Percentiles rank a stretch among this genome's conserved stretches.
These are phyloP conservation scores for Aspergillus ostianus DNA, from an alignment of 495 filamentous ascomycete species.

Conservation along the genomic window DNA sequence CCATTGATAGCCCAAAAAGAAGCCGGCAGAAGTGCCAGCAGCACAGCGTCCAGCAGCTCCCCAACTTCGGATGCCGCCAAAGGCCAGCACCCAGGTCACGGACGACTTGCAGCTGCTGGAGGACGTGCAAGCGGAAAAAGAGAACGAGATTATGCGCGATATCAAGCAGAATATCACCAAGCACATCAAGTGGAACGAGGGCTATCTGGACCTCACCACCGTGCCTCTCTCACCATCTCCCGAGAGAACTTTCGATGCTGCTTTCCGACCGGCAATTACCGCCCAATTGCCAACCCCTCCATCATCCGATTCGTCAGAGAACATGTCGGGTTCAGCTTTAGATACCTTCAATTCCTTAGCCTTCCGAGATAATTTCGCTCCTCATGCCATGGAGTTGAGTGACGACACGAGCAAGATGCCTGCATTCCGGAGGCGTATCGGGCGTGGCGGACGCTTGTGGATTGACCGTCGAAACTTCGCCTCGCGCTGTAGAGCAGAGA, in stretches of 20 bases:
- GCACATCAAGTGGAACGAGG: constrained; percentile 83
- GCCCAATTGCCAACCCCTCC: constrained; percentile 86
- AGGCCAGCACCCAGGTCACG: constrained; percentile 63
- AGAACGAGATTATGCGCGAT: constrained; percentile 71
- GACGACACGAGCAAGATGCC: constrained; percentile 50
- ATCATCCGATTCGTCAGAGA: constrained; percentile 69
- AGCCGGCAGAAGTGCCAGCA: constrained; percentile 51
- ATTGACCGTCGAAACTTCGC: constrained; percentile 67
- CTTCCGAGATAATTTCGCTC: constrained; percentile 49
- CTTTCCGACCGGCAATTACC: constrained; percentile 76
- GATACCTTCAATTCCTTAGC: constrained; percentile 41
- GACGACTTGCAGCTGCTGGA: constrained; percentile 73
- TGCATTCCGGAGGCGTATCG: constrained; percentile 67
- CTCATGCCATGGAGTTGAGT: constrained; percentile 45
- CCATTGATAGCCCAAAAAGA: constrained; percentile 64
- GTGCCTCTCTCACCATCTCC: constrained; percentile 73
- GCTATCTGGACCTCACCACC: constrained; percentile 78
- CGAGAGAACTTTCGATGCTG: constrained; percentile 55
- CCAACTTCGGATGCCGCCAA: constrained; percentile 66
- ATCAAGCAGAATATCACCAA: constrained; percentile 78
- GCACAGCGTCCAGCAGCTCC: constrained; percentile 54
- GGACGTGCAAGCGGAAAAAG: constrained; percentile 76
- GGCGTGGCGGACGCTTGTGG: constrained; percentile 74
- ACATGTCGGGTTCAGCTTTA: constrained; percentile 47
- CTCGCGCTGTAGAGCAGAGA: constrained; percentile 50